phyloP scores from a whole-genome alignment of 139 green algal species.

The Tetradesmus lagerheimii region DNA sequence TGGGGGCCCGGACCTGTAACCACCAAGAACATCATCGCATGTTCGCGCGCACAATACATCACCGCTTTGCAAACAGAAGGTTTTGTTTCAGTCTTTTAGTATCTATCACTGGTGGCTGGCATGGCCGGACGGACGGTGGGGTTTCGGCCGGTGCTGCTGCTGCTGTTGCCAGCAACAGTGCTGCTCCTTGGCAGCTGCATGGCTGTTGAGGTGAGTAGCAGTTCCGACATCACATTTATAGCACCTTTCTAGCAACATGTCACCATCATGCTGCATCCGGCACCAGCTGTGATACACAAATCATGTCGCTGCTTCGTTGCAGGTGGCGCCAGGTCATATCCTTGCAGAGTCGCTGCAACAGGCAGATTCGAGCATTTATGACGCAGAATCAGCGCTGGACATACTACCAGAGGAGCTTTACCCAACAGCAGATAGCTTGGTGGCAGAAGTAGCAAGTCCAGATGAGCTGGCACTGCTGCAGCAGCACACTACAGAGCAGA shows the following conservation, averaged over 20 bases:
- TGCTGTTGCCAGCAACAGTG: not conserved
- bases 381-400: not conserved
- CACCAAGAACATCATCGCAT: not conserved
- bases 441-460: not conserved
- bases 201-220: not conserved
- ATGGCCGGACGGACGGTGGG: not conserved
- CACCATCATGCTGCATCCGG: no score
- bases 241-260: no score
- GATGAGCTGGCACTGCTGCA: not conserved
- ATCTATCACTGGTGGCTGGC: not conserved
- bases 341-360: not conserved
- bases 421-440: not conserved
- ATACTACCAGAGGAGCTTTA: not conserved
- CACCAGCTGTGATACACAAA: not conserved
- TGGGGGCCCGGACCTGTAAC: not conserved
- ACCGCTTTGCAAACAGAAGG: no score
- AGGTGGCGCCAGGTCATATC: not conserved
- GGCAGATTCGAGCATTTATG: not conserved
- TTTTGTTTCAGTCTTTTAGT: no score
- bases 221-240: no score
- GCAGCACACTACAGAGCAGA: slow-evolving; percentile 11
- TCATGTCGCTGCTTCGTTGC: not conserved
- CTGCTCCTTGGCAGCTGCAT: not conserved
- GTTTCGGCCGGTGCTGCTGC: not conserved
- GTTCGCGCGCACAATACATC: no score